Evolutionary conservation across 805 yeast species (phyloP).

Genomic region (Myxozyma neglecta): DNA sequence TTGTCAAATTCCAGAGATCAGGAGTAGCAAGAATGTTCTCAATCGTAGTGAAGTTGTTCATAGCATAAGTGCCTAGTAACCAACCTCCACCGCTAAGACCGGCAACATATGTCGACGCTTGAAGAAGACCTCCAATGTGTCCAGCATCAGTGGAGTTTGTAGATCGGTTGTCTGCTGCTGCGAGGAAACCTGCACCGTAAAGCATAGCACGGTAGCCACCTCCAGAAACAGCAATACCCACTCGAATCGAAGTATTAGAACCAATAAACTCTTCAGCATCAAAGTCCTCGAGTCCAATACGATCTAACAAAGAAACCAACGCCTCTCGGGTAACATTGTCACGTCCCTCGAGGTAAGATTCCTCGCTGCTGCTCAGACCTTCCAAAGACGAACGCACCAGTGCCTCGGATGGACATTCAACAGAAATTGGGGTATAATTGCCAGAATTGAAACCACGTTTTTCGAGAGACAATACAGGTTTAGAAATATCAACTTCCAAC

Average conservation of each 20-base stretch:
- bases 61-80: conserved; percentile 65
- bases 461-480: neutral
- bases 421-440: conserved; percentile 3
- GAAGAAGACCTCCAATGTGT: conserved; percentile 71
- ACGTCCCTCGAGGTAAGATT: conserved; percentile 33
- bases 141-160: conserved; percentile 49
- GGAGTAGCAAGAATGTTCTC: conserved; percentile 50
- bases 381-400: conserved; percentile 19
- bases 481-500: neutral
- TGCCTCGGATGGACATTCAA: conserved; percentile 9
- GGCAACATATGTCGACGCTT: conserved; percentile 63
- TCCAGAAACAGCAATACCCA: conserved; percentile 65
- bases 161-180: conserved; percentile 75
- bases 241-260: conserved; percentile 32
- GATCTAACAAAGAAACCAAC: conserved; percentile 47
- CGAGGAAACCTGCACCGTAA: conserved; percentile 76
- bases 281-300: conserved; percentile 51
- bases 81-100: conserved; percentile 86
- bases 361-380: conserved; percentile 26
- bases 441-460: neutral
- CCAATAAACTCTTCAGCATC: conserved; percentile 42
- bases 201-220: conserved; percentile 93
- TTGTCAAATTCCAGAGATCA: conserved; percentile 61
- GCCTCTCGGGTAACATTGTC: conserved; percentile 25
- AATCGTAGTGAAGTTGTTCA: conserved; percentile 68